These are phyloP conservation scores for Hymenoscyphus albidus DNA, from an alignment of 2,329 filamentous ascomycete genomes.

Conservation along the genomic window DNA sequence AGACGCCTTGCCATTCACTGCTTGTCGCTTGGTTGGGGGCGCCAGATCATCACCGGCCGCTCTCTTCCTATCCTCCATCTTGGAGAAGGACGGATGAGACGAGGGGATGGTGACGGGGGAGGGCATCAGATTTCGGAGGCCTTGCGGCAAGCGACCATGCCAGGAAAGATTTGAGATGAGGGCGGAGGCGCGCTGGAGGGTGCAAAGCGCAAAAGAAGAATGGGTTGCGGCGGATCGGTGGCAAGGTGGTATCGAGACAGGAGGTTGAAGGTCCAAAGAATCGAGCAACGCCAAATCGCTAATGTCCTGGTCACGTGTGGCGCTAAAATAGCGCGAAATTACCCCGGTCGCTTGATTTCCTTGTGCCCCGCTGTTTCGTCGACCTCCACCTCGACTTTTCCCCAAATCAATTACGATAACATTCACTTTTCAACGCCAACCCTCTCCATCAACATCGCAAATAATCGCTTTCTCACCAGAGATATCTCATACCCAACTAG, in stretches of 20 bases:
- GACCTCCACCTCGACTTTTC: background rate
- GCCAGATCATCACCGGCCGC: constrained; percentile 82
- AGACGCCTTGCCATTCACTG: constrained; percentile 73
- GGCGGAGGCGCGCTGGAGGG: constrained; percentile 17
- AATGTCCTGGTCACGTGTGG: background rate
- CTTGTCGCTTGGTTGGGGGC: constrained; percentile 88
- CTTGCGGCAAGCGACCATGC: constrained; percentile 32
- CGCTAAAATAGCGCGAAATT: background rate
- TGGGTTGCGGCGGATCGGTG: constrained; percentile 5
- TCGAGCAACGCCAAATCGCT: background rate
- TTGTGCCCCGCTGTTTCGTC: background rate
- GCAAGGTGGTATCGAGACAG: constrained; percentile 1
- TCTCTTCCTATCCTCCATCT: constrained; percentile 99
- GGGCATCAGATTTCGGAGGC: constrained; percentile 72
- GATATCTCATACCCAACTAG: background rate
- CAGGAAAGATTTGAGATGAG: constrained; percentile 22
- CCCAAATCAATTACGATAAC: background rate
- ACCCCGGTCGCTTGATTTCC: background rate
- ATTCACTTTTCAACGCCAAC: background rate
- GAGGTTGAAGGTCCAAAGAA: constrained; percentile 6
- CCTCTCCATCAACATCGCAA: background rate
- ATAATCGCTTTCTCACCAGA: background rate
- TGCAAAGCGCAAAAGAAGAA: constrained; percentile 12
- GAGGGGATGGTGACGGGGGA: constrained; percentile 61
- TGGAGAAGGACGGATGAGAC: constrained; percentile 78